Percentiles rank a stretch among this genome's conserved stretches.
Conservation (phyloP, 495 filamentous ascomycete genomes). For the Penicillium antarcticum region DNA sequence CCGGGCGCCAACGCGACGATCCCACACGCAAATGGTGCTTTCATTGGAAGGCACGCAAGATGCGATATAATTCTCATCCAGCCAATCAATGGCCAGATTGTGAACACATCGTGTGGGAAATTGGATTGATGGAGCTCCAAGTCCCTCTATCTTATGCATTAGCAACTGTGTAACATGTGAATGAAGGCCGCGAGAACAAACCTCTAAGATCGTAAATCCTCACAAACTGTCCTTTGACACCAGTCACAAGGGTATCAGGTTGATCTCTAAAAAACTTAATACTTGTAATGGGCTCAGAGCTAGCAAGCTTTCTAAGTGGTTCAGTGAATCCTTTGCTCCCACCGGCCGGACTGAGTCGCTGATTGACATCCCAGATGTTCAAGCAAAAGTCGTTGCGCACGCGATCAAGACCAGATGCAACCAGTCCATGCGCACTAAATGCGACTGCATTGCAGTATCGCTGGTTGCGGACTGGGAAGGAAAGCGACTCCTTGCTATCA, state of each 20-base stretch:
- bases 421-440: slow-evolving; percentile 72
- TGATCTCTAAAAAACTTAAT: slow-evolving; percentile 87
- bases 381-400: slow-evolving; percentile 91
- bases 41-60: slow-evolving; percentile 72
- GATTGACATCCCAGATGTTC: slow-evolving; percentile 89
- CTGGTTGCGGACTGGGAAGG: slow-evolving; percentile 79
- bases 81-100: slow-evolving; percentile 84
- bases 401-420: slow-evolving; percentile 86
- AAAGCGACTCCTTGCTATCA: slow-evolving; percentile 56
- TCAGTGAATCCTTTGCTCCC: slow-evolving; percentile 48
- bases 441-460: slow-evolving; percentile 89
- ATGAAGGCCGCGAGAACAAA: slow-evolving; percentile 32
- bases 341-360: slow-evolving; percentile 44
- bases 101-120: slow-evolving; percentile 83
- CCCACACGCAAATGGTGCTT: slow-evolving; percentile 79
- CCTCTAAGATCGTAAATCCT: slow-evolving; percentile 89
- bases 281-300: slow-evolving; percentile 82
- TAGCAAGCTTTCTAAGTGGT: slow-evolving; percentile 69
- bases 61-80: slow-evolving; percentile 91
- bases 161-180: slow-evolving; percentile 5
- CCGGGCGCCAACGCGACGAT: slow-evolving; percentile 65
- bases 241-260: slow-evolving; percentile 76
- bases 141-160: slow-evolving; percentile 35
- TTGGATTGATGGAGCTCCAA: slow-evolving; percentile 53
- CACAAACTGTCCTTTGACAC: slow-evolving; percentile 80